Evolutionary conservation across 352 stramenopile genomes (phyloP).

Genomic region (Phytophthora europaea): DNA sequence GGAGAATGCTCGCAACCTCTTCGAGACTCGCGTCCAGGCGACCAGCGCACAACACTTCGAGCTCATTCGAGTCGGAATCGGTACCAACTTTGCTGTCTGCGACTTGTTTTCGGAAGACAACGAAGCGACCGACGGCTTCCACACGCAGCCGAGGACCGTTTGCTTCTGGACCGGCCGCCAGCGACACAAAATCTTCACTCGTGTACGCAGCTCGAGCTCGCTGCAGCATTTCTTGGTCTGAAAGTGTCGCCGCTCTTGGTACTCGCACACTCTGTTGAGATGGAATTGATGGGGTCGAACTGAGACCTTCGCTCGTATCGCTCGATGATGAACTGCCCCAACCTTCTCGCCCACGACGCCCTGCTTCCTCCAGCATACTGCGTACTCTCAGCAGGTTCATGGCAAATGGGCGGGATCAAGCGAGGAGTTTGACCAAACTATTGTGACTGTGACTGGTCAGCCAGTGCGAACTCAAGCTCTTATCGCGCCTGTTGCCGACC

Average conservation of each 20-base stretch:
- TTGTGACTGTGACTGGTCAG: neutral
- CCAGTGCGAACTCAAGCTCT: neutral
- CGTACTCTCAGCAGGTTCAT: conserved; percentile 17
- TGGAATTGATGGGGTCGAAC: neutral
- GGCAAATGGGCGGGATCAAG: neutral
- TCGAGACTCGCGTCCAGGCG: conserved; percentile 21
- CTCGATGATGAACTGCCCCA: neutral
- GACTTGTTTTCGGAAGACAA: conserved; percentile 16
- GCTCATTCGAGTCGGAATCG: neutral
- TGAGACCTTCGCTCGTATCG: neutral
- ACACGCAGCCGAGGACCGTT: conserved; percentile 19
- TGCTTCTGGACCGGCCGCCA: conserved; percentile 11
- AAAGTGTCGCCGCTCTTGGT: neutral
- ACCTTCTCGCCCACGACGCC: neutral
- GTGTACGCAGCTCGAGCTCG: conserved; percentile 28
- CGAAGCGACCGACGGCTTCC: conserved; percentile 17
- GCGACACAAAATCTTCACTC: conserved; percentile 15
- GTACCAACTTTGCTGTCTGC: conserved; percentile 4
- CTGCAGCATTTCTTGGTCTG: conserved; percentile 28
- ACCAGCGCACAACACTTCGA: conserved; percentile 23
- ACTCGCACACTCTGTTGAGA: conserved; percentile 8
- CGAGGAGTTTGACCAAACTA: neutral
- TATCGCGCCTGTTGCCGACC: neutral
- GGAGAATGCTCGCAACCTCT: conserved; percentile 24
- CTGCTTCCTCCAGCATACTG: conserved; percentile 9